Percentiles rank a stretch among this genome's conserved stretches.
phyloP scores from a whole-genome alignment of 805 yeast genomes.

The Cyberlindnera amylophila region DNA sequence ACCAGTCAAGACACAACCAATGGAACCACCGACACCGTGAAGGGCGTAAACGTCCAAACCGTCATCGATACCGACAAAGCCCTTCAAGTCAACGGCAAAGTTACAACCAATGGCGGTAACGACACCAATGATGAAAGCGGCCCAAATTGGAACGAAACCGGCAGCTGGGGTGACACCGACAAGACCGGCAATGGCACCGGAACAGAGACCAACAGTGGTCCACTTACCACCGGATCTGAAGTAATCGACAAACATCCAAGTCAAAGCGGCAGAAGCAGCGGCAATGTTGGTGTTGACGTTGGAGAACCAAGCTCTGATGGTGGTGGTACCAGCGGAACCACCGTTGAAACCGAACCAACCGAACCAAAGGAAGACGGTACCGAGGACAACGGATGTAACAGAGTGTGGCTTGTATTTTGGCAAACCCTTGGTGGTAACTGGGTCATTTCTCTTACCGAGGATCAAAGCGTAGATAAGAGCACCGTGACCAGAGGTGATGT shows the following conservation, averaged over 20 bases:
- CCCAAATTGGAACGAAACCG: slow-evolving; percentile 91
- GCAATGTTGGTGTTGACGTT: slow-evolving; percentile 90
- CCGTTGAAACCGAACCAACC: slow-evolving; percentile 99
- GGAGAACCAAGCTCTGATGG: slow-evolving; percentile 93
- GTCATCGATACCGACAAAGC: slow-evolving; percentile 74
- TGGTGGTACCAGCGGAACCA: slow-evolving; percentile 92
- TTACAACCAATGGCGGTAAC: slow-evolving; percentile 77
- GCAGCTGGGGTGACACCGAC: slow-evolving; percentile 98
- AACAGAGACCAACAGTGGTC: slow-evolving; percentile 92
- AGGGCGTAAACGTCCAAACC: slow-evolving; percentile 93
- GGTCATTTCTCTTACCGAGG: slow-evolving; percentile 90
- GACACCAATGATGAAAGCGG: slow-evolving; percentile 79
- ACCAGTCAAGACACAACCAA: slow-evolving; percentile 84
- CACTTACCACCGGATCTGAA: slow-evolving; percentile 77
- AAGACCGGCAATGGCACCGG: slow-evolving; percentile 90
- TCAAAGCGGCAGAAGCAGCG: slow-evolving; percentile 87
- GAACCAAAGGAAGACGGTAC: slow-evolving; percentile 93
- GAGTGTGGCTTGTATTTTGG: slow-evolving; percentile 95
- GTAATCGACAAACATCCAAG: slow-evolving; percentile 92
- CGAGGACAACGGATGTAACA: slow-evolving; percentile 84
- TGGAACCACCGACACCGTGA: slow-evolving; percentile 91
- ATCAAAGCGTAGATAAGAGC: slow-evolving; percentile 91
- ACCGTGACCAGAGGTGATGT: slow-evolving; percentile 89
- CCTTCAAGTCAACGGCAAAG: slow-evolving; percentile 79
- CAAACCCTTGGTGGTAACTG: slow-evolving; percentile 45